Evolutionary conservation across 78 protist species (phyloP).

Genomic region (Ministeria vibrans): DNA sequence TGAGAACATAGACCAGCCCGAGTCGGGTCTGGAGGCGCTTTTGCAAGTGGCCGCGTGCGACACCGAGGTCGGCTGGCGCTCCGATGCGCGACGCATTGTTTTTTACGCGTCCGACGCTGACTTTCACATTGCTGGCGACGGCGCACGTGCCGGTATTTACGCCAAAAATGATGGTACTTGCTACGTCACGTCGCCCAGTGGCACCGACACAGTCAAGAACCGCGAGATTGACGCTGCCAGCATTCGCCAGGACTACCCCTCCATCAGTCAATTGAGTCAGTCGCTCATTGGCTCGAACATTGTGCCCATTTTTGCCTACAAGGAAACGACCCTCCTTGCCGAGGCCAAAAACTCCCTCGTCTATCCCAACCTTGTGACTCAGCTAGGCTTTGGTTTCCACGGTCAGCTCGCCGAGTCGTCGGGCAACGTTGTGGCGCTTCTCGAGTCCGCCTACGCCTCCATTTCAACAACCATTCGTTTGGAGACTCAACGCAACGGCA

Average conservation of each 20-base stretch:
- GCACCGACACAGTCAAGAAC: neutral
- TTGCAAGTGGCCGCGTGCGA: slow-evolving; percentile 1
- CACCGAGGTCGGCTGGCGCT: neutral
- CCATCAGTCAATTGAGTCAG: neutral
- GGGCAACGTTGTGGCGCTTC: neutral
- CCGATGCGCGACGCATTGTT: neutral
- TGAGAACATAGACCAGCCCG: neutral
- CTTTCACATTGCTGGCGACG: slow-evolving; percentile 3
- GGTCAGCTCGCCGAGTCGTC: neutral
- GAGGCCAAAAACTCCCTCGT: neutral
- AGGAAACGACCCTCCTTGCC: neutral
- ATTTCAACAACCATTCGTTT: neutral
- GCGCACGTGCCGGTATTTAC: neutral
- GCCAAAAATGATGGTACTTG: neutral
- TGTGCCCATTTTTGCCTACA: neutral
- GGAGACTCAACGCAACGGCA: neutral
- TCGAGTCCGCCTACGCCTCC: neutral
- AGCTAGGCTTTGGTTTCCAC: neutral
- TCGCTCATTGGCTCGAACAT: neutral
- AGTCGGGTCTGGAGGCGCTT: neutral
- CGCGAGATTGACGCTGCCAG: neutral
- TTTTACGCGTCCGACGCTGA: neutral
- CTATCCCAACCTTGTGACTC: neutral
- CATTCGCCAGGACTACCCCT: neutral
- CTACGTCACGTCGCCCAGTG: neutral